Base-by-base conservation (phyloP, 192 early-diverging fungal species). In the Lobulomyces angularis region DNA sequence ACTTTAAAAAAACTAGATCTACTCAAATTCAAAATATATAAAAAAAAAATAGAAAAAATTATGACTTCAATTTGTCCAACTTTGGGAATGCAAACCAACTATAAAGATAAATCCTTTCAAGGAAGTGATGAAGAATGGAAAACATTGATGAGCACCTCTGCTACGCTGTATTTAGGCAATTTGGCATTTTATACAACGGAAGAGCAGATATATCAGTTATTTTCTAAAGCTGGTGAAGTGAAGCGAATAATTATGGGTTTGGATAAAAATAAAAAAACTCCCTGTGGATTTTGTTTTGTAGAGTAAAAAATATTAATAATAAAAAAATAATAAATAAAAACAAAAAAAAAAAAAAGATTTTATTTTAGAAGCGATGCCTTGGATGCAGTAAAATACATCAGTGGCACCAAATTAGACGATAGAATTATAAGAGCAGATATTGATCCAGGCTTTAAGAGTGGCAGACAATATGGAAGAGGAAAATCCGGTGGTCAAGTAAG, bases 191-290 rank as follows among this genome's bases (percentile, higher is more conserved):
- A 79, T 68, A 97, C 91, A 1, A 92, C 91, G 0, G 94, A 97
- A 63, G 94, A 97, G 69, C 94, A 97, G 58, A 80, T 97, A 18
- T 84, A 90, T 55, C 88, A 90, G 55, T 61, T 97, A 12, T 97
- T 97, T 56, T 82, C 87, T 12, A 94, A 92, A 62, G 74, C 71
- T 48, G 94, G 94, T n/a, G 88, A 93, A 41, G 86, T 97, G 45
- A 93, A 95, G 56, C 81, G 94, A 40, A 91, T 97, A 46, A 97
- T 97, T 51, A 97, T 97, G 94, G 94, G 94, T 0, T 69, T 97
- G 4, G 88, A 93, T 55, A 69, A 83, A n/a, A 71, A 79, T 44
- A 73, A 80, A 53, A 86, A 89, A 56, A 97, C 91, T 7, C 94
- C 91, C 3, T 97, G 94, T 48, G 94, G 94, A 8, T 97, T 97